phyloP scores from a whole-genome alignment of 441 rosid genomes.

The Aquilaria agallochum region DNA sequence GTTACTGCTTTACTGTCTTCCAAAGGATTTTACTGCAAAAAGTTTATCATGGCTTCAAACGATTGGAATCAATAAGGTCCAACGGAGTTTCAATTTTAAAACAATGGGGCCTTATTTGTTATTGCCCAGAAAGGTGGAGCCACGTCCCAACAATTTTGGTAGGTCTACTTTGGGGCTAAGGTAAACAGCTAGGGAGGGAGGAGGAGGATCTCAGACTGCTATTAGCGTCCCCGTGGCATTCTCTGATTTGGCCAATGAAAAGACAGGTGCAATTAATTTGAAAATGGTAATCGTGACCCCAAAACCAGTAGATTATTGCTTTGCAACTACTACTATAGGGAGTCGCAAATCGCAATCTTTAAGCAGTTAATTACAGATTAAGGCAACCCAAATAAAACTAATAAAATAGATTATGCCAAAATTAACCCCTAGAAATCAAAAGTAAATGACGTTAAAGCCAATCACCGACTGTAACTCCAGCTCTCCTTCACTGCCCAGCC shows the following conservation, averaged over 20 bases:
- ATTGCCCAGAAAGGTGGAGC: too few species aligned
- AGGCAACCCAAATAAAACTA: not conserved
- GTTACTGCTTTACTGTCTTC: too few species aligned
- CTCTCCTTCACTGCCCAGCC: not conserved
- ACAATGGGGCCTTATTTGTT: too few species aligned
- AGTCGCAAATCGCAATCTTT: not conserved
- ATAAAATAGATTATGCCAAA: not conserved
- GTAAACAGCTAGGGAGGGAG: too few species aligned
- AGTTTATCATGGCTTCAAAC: too few species aligned
- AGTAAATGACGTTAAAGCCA: not conserved
- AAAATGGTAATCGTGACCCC: not conserved
- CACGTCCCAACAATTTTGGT: too few species aligned
- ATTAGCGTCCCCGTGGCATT: conserved; percentile 1
- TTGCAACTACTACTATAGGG: conserved; percentile 1
- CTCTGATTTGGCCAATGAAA: not conserved
- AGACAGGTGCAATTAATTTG: not conserved
- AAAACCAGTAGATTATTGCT: not conserved
- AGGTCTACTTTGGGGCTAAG: too few species aligned
- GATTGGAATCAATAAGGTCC: too few species aligned
- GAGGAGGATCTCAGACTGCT: too few species aligned
- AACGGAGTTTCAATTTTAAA: too few species aligned
- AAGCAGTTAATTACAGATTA: not conserved
- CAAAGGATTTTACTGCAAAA: too few species aligned
- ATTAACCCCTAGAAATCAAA: too few species aligned
- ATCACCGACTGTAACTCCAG: conserved; percentile 5